Base-by-base conservation (phyloP, 2,329 filamentous ascomycete species). In the Trichoderma lentiforme region DNA sequence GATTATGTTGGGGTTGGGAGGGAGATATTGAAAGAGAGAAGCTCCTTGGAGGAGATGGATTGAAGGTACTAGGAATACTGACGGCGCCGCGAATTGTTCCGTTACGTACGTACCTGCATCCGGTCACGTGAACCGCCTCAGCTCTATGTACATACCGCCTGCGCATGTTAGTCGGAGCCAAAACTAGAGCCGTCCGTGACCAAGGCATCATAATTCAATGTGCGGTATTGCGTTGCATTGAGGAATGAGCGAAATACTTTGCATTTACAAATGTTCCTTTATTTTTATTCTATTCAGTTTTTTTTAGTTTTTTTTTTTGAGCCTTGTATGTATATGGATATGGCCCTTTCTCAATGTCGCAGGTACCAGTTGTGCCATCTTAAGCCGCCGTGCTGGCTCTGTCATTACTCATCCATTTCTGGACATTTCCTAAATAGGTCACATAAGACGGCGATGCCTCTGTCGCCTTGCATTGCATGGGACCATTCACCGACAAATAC, bases 1-100 rank as follows among this genome's bases (percentile, higher is more conserved):
- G 73, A 75, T 76, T 76, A 74, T 73, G 74, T 75, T 66, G 43
- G 47, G 15, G 30, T 36, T 79, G 75, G 28, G 58, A 77, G 75
- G 75, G 71, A 73, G 73, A 66, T 61, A 32, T 15, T 43, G 24
- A 18, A 63, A 63, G 58, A 62, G n/a, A 62, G 58, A 39, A 36
- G 34, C 58, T 62, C 58, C 32, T 21, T 62, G 34, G 58, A 18
- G 34, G 32, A 61, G 58, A 62, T 62, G 58, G 58, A 34, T 39
- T 62, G 34, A 26, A 66, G 14, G 58, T 56, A 60, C 36, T 43
- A 53, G 15, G 34, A 47, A 43, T 30, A 14, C 53, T 32, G 47
- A 53, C 73, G 78, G 78, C 74, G 58, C 32, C 24, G 66, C 72
- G n/a, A 64, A 53, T 78, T 79, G 68, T 77, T 79, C 79, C 78